These are phyloP conservation scores for Neoscytalidium dimidiatum DNA, from an alignment of 2,329 filamentous ascomycete genomes.

Conservation along the genomic window DNA sequence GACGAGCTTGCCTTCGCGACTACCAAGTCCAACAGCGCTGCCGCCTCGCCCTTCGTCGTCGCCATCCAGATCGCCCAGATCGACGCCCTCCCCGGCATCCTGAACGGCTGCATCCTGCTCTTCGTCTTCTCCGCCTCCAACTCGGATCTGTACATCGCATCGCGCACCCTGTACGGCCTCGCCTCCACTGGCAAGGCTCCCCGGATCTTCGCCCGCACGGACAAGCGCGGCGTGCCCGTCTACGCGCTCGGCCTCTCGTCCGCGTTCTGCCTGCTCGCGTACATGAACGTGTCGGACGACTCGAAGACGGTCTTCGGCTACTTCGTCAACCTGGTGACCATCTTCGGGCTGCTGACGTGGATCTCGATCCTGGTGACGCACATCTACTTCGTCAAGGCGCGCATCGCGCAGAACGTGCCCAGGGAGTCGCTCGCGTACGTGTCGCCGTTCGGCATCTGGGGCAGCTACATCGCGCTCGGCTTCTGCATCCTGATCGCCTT, in stretches of 20 bases:
- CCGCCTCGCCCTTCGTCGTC: constrained; percentile 74
- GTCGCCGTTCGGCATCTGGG: constrained; percentile 70
- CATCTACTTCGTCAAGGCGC: constrained; percentile 51
- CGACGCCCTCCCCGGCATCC: constrained; percentile 62
- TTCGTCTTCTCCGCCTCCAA: constrained; percentile 79
- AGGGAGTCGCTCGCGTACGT: constrained; percentile 54
- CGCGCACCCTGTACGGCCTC: constrained; percentile 71
- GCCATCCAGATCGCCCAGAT: constrained; percentile 68
- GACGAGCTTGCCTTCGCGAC: constrained; percentile 60
- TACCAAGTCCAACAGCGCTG: constrained; percentile 52
- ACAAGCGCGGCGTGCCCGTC: constrained; percentile 70
- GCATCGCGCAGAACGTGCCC: constrained; percentile 48
- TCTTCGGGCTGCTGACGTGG: constrained; percentile 48
- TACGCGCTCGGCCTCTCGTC: constrained; percentile 64
- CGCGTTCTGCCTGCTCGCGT: constrained; percentile 66
- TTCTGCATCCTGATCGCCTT: constrained; percentile 74
- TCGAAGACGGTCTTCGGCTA: constrained; percentile 48
- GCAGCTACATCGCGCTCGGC: constrained; percentile 67
- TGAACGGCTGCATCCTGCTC: constrained; percentile 73
- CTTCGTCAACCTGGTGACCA: constrained; percentile 49
- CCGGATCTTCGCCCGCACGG: constrained; percentile 68
- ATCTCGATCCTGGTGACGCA: constrained; percentile 52
- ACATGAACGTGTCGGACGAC: constrained; percentile 44
- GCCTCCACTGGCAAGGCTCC: constrained; percentile 73
- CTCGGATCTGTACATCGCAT: constrained; percentile 75